phyloP scores from a whole-genome alignment of 2,329 filamentous ascomycete genomes.

The Phaeosphaeriaceae sp. region DNA sequence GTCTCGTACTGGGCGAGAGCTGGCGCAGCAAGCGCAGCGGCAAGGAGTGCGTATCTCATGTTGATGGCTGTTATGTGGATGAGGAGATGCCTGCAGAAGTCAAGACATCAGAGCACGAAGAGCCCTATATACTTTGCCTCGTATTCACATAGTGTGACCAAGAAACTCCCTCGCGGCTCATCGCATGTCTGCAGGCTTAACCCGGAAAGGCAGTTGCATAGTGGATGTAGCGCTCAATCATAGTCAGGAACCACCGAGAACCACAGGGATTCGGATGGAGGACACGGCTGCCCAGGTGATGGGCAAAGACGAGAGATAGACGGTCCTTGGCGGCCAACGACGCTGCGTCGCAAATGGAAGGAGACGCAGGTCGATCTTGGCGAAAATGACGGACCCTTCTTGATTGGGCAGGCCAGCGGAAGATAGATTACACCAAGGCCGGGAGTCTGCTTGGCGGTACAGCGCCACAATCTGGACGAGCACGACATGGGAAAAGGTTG shows the following conservation, averaged over 20 bases:
- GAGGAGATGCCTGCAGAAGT: conserved; percentile 15
- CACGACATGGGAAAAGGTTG: conserved; percentile 2
- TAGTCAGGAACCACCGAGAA: conserved; percentile 23
- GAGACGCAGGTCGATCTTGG: conserved; percentile 12
- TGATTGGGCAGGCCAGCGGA: conserved; percentile 35
- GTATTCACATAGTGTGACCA: conserved; percentile 13
- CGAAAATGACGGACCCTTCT: background rate
- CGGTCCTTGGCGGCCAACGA: conserved; percentile 6
- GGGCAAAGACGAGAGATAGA: conserved; percentile 15
- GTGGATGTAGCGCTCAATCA: conserved; percentile 9
- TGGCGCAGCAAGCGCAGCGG: conserved; percentile 30
- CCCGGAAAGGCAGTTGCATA: conserved; percentile 33
- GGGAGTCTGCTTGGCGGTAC: conserved; percentile 13
- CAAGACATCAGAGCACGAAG: conserved; percentile 1
- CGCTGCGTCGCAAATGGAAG: conserved; percentile 30
- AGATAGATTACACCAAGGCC: conserved; percentile 20
- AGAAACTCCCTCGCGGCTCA: conserved; percentile 3
- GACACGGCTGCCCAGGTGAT: conserved; percentile 19
- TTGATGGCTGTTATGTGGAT: conserved; percentile 17
- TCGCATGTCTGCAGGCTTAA: conserved; percentile 16
- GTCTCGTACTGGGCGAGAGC: conserved; percentile 21
- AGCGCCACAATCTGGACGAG: conserved; percentile 22
- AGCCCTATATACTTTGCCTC: conserved; percentile 29
- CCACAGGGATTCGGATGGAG: conserved; percentile 10
- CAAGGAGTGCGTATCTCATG: conserved; percentile 38